phyloP scores from a whole-genome alignment of 306 rosid species.

The Prinsepia uniflora region DNA sequence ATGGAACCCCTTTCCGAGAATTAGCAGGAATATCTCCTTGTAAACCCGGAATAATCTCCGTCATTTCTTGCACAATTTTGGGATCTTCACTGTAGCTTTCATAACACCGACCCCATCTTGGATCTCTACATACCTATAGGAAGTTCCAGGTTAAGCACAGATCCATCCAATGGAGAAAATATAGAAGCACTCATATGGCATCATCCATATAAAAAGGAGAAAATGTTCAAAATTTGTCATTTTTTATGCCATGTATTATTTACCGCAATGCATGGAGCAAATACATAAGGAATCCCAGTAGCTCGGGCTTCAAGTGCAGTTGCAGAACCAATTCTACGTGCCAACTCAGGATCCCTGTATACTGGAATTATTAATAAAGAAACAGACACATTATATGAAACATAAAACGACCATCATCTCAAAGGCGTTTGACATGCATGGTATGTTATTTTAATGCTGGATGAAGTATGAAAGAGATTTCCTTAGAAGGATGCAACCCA shows the following conservation, averaged over 20 bases:
- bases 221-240: neutral
- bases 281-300: slow-evolving; percentile 83
- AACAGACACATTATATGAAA: slow-evolving; percentile 18
- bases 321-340: slow-evolving; percentile 71
- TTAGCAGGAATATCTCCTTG: slow-evolving; percentile 74
- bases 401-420: neutral
- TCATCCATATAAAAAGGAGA: neutral
- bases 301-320: slow-evolving; percentile 96
- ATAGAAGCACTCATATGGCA: slow-evolving; percentile 12
- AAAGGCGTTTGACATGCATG: neutral
- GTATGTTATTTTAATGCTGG: neutral
- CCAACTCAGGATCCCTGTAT: slow-evolving; percentile 68
- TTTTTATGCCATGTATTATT: slow-evolving; percentile 20
- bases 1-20: slow-evolving; percentile 66
- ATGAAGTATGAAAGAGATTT: neutral
- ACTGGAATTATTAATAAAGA: slow-evolving; percentile 22
- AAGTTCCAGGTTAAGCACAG: slow-evolving; percentile 27
- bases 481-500: neutral
- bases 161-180: slow-evolving; percentile 10
- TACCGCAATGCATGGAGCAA: slow-evolving; percentile 98
- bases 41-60: slow-evolving; percentile 73
- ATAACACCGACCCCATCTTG: slow-evolving; percentile 98
- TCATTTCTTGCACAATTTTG: slow-evolving; percentile 75
- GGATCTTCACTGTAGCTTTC: slow-evolving; percentile 98
- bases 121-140: slow-evolving; percentile 89